phyloP scores from a whole-genome alignment of 768 basidiomycete genomes.

The Leccinellum albellum region DNA sequence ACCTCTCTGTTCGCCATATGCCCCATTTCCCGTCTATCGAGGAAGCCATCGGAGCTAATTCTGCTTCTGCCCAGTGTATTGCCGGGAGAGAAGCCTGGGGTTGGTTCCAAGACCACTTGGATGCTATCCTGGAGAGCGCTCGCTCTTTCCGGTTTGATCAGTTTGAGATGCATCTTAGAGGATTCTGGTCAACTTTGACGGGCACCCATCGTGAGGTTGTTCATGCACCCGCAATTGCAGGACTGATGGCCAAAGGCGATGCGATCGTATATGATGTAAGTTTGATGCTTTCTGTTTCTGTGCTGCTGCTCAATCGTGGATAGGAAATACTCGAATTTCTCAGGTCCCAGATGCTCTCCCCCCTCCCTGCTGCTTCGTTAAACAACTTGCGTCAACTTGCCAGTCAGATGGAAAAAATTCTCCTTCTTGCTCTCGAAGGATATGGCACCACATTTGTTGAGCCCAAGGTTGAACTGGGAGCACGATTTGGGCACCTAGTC shows the following conservation, averaged over 20 bases:
- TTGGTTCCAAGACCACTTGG: constrained; percentile 90
- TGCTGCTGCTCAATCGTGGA: constrained; percentile 19
- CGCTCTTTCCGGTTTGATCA: constrained; percentile 81
- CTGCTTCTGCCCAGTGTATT: constrained; percentile 71
- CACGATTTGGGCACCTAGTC: constrained; percentile 87
- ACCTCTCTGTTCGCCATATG: constrained; percentile 68
- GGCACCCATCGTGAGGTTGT: constrained; percentile 83
- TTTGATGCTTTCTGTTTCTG: constrained; percentile 13
- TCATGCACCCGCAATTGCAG: constrained; percentile 84
- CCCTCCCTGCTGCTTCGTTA: constrained; percentile 64
- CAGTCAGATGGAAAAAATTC: constrained; percentile 88
- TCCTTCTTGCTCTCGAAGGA: constrained; percentile 73
- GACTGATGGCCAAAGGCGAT: constrained; percentile 85
- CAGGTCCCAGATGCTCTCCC: constrained; percentile 78
- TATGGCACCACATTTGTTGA: constrained; percentile 89
- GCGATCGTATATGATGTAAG: constrained; percentile 88
- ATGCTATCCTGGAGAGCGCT: constrained; percentile 74
- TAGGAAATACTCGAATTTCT: constrained; percentile 87
- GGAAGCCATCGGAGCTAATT: constrained; percentile 73
- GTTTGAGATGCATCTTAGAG: constrained; percentile 81
- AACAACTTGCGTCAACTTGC: constrained; percentile 76
- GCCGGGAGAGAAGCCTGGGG: constrained; percentile 86
- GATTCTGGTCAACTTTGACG: constrained; percentile 77
- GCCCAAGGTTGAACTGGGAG: constrained; percentile 87
- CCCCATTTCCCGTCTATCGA: constrained; percentile 83